phyloP scores from a whole-genome alignment of 495 filamentous ascomycete genomes.

The Clavariopsis aquatica region DNA sequence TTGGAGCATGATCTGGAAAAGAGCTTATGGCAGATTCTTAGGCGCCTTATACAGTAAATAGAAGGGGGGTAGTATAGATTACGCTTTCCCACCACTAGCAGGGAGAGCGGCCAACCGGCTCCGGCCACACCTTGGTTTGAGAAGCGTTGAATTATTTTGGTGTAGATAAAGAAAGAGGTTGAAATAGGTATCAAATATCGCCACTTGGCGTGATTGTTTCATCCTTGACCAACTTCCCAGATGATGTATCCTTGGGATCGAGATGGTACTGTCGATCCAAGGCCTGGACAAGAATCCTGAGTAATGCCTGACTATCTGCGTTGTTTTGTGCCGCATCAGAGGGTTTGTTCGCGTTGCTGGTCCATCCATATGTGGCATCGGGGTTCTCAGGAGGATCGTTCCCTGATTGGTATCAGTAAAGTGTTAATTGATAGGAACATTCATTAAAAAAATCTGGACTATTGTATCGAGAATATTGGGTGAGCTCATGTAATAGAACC shows the following conservation, averaged over 20 bases:
- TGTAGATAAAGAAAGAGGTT: too few relatives aligned
- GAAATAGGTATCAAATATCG: too few relatives aligned
- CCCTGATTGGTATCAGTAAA: neutral
- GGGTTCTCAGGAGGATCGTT: neutral
- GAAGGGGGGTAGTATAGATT: too few relatives aligned
- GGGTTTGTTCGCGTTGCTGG: neutral
- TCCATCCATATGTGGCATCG: neutral
- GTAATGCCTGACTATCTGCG: neutral
- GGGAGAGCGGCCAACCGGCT: too few relatives aligned
- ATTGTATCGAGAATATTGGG: neutral
- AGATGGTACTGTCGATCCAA: neutral
- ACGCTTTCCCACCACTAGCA: too few relatives aligned
- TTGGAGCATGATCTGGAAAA: constrained; percentile 17
- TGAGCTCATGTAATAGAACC: neutral
- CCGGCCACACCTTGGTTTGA: too few relatives aligned
- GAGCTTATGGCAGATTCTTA: neutral
- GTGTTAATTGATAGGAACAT: neutral
- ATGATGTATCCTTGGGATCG: neutral
- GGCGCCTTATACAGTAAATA: too few relatives aligned
- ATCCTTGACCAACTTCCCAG: neutral
- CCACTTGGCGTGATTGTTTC: neutral
- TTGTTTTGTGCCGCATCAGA: neutral
- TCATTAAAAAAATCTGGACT: neutral
- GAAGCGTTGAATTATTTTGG: too few relatives aligned
- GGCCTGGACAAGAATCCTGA: neutral